Base-by-base conservation (phyloP, 257 asterid species). In the Linaria vulgaris region DNA sequence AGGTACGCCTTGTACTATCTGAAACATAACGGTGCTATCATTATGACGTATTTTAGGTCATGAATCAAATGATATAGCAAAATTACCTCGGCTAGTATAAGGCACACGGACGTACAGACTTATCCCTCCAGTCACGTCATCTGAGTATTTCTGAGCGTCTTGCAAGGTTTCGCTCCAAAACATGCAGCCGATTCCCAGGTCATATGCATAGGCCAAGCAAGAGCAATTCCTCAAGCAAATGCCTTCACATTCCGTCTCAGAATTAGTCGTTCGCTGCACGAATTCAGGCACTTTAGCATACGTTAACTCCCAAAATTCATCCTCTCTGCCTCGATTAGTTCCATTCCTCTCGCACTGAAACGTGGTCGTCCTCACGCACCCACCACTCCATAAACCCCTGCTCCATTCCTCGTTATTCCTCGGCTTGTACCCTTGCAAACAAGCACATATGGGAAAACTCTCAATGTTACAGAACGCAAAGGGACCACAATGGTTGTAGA, bases 401-500 rank as follows among this genome's bases (percentile, higher is more conserved):
- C 8, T 25, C 85, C 88, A 84, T 50, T 79, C 74, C 56, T 43
- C 59, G 19, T 10, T 14, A 50, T 71, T 45, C 56, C n/a, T 61
- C 9, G 87, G 85, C n/a, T 49, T 51, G 54, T 79, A 82, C 12
- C 87, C 90, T 41, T 22, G 67, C 71, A 83, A 55, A 56, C 95
- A 86, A 23, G 61, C 54, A 41, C 90, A 86, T 11, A 70, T 67
- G 20, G 79, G 72, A 4, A 78, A 74, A 14, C 9, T 59, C 27
- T 21, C 58, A 1, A 73, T 37, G 69, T 70, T 51, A 70, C 88
- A 83, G 12, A 59, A 64, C 17, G 84, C 78, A 30, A 69, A 79
- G 6, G 76, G 59, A 4, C 77, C 80, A 30, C 80, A 76, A 8
- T 59, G 59, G 12, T 47, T 70, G 50, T 76, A 76, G 1, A 72